These are phyloP conservation scores for Diaporthe vaccinii DNA, from an alignment of 2,329 filamentous ascomycete genomes.

Conservation along the genomic window DNA sequence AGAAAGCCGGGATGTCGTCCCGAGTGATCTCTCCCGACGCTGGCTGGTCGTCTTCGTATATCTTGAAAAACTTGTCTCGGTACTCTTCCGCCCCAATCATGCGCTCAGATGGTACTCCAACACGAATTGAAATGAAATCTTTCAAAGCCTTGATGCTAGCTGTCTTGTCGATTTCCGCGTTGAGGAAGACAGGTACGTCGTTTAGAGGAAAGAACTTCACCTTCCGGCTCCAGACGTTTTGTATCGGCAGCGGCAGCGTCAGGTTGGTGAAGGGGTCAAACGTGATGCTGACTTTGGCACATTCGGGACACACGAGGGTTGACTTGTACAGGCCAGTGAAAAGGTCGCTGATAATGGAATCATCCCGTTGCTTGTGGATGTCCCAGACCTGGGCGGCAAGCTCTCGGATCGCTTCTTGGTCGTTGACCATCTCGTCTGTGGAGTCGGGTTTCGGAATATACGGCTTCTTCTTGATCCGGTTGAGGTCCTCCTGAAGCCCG, in stretches of 20 bases:
- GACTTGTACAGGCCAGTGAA: conserved; percentile 99
- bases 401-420: conserved; percentile 82
- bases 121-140: conserved; percentile 76
- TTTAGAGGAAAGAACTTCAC: conserved; percentile 85
- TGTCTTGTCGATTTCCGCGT: conserved; percentile 85
- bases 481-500: conserved; percentile 94
- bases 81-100: conserved; percentile 89
- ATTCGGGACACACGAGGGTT: conserved; percentile 90
- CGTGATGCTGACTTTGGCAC: conserved; percentile 96
- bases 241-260: conserved; percentile 89
- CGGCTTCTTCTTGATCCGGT: conserved; percentile 93
- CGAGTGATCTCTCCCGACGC: conserved; percentile 79
- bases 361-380: conserved; percentile 91
- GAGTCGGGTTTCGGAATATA: conserved; percentile 98
- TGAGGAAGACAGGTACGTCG: conserved; percentile 77
- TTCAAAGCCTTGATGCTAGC: conserved; percentile 78
- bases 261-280: conserved; percentile 98
- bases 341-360: conserved; percentile 94
- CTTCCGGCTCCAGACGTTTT: conserved; percentile 82
- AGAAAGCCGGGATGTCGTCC: conserved; percentile 77
- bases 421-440: conserved; percentile 92
- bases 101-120: conserved; percentile 73
- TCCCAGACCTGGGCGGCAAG: conserved; percentile 92
- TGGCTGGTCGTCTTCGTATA: conserved; percentile 77
- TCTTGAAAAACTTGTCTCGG: conserved; percentile 86